These are phyloP conservation scores for Coniferiporia sulphurascens DNA, from an alignment of 1,284 basidiomycete species.

Conservation along the genomic window DNA sequence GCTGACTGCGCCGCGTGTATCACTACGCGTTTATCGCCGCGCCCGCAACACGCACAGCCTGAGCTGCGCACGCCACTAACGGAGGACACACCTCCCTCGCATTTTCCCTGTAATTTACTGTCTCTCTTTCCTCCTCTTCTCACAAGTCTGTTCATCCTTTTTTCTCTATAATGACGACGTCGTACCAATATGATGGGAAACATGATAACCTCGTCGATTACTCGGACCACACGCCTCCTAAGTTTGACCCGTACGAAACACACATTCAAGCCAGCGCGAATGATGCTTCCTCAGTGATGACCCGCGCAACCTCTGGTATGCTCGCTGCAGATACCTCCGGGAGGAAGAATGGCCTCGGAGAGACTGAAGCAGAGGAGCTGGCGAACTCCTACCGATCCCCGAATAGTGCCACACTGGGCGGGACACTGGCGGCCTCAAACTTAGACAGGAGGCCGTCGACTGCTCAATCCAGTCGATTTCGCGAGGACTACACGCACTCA, in stretches of 20 bases:
- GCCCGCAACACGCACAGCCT: too few relatives aligned
- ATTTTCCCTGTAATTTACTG: background rate
- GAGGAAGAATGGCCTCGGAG: constrained; percentile 17
- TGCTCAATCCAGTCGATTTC: constrained; percentile 7
- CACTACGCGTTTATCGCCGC: too few relatives aligned
- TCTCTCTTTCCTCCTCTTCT: background rate
- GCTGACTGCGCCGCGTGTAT: too few relatives aligned
- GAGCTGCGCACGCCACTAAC: too few relatives aligned
- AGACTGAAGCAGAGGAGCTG: constrained; percentile 22
- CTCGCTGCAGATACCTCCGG: constrained; percentile 10
- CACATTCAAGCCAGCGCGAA: background rate
- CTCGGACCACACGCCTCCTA: constrained; percentile 10
- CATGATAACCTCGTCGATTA: constrained; percentile 16
- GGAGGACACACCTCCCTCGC: too few relatives aligned
- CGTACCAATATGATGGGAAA: background rate
- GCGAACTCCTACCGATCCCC: constrained; percentile 17
- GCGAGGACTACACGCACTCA: constrained; percentile 6
- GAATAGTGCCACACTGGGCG: background rate
- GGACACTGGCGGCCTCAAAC: constrained; percentile 5
- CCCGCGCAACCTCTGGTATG: constrained; percentile 16
- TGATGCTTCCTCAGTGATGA: constrained; percentile 10
- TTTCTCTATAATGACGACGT: background rate
- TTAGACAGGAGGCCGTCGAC: constrained; percentile 15
- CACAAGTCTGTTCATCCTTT: background rate
- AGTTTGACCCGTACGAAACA: constrained; percentile 18